A percentile compares a stretch with the other conserved stretches of the same genome.
Conservation (phyloP, 768 basidiomycete species). For the Pisolithus microcarpus region DNA sequence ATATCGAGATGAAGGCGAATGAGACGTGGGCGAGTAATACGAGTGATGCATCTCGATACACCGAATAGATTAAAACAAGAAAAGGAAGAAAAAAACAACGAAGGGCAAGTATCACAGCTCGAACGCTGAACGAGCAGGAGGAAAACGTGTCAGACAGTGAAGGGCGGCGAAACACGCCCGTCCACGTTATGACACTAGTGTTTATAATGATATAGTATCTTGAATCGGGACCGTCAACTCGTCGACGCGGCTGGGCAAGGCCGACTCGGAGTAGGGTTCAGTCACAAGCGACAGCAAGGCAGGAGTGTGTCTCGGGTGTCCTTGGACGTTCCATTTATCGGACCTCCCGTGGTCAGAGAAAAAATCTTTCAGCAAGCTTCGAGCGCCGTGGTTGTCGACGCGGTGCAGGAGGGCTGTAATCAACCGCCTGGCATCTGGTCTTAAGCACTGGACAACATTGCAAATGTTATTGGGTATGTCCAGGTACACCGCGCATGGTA, state of each 20-base stretch:
- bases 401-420: too few species aligned
- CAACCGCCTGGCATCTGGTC: too few species aligned
- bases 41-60: not conserved
- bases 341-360: too few species aligned
- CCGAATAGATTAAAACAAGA: not conserved
- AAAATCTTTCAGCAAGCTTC: too few species aligned
- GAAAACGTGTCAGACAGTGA: not conserved
- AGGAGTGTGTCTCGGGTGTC: too few species aligned
- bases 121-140: not conserved
- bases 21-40: not conserved
- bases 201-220: not conserved
- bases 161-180: not conserved
- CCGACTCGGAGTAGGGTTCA: not conserved
- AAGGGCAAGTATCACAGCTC: not conserved
- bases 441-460: too few species aligned
- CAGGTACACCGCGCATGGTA: too few species aligned
- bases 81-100: not conserved
- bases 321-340: too few species aligned
- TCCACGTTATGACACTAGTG: not conserved
- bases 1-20: not conserved
- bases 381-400: too few species aligned
- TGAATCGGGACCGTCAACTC: too few species aligned
- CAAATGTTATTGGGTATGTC: too few species aligned
- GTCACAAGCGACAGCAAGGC: not conserved
- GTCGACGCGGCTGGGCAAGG: not conserved